A percentile compares a stretch with the other conserved stretches of the same genome.
These are phyloP conservation scores for Hylodesmum podocarpum DNA, from an alignment of 306 rosid species.

Conservation along the genomic window DNA sequence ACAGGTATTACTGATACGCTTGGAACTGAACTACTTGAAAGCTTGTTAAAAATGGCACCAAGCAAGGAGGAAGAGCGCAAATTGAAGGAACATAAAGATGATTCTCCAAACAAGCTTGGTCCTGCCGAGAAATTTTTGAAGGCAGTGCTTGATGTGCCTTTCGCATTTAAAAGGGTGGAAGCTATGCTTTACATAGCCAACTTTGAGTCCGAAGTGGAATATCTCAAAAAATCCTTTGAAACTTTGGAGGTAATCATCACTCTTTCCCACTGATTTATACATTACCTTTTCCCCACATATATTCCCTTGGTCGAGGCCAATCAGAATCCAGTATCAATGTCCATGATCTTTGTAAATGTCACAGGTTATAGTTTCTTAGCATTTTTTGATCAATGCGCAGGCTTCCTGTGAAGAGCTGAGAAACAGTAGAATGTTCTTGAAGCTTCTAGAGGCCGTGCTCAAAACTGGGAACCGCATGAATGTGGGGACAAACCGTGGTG, in stretches of 20 bases:
- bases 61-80: slow-evolving; percentile 96
- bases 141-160: slow-evolving; percentile 91
- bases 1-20: slow-evolving; percentile 86
- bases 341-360: neutral
- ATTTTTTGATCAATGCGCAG: too few species aligned
- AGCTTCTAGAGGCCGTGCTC: slow-evolving; percentile 93
- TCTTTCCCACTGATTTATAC: neutral
- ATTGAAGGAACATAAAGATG: slow-evolving; percentile 73
- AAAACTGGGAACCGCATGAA: slow-evolving; percentile 98
- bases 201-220: slow-evolving; percentile 88
- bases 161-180: slow-evolving; percentile 86
- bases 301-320: neutral
- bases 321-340: neutral
- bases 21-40: slow-evolving; percentile 86
- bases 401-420: slow-evolving; percentile 89
- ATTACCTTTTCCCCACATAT: neutral
- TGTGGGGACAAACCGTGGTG: slow-evolving; percentile 96
- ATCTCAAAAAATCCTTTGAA: slow-evolving; percentile 76
- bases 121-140: slow-evolving; percentile 92
- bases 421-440: slow-evolving; percentile 90
- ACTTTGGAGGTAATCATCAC: slow-evolving; percentile 69
- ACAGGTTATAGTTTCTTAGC: neutral
- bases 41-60: slow-evolving; percentile 95
- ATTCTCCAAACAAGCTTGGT: slow-evolving; percentile 82
- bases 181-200: slow-evolving; percentile 91